These are phyloP conservation scores for Monosporascus sp. DNA, from an alignment of 2,329 filamentous ascomycete species.

Conservation along the genomic window DNA sequence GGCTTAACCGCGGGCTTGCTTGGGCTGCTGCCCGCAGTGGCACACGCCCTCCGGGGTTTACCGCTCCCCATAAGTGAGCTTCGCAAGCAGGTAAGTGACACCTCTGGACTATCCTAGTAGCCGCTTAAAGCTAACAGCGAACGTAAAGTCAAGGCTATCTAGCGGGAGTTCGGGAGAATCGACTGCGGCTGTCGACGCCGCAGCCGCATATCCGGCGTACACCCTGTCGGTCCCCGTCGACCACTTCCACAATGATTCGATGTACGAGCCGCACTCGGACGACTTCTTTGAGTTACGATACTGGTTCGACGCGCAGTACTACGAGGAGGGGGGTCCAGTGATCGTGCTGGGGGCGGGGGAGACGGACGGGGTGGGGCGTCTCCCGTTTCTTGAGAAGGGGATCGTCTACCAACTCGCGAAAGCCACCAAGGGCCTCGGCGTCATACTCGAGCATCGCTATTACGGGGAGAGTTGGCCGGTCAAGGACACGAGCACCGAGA, in stretches of 20 bases:
- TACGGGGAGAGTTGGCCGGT: constrained; percentile 46
- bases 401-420: background rate
- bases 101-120: background rate
- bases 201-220: background rate
- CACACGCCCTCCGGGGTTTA: background rate
- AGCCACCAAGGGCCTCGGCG: constrained; percentile 19
- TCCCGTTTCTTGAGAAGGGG: constrained; percentile 1
- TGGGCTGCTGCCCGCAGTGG: background rate
- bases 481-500: constrained; percentile 41
- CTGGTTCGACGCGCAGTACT: constrained; percentile 19
- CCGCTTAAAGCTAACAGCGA: background rate
- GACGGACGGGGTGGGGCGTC: background rate
- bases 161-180: background rate
- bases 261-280: constrained; percentile 3
- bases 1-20: background rate
- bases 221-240: constrained; percentile 12
- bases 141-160: background rate
- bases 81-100: background rate
- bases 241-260: constrained; percentile 9
- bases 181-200: background rate
- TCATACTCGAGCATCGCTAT: constrained; percentile 48
- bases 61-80: background rate
- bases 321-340: constrained; percentile 17
- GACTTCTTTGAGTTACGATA: constrained; percentile 15
- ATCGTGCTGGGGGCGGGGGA: background rate